phyloP scores from a whole-genome alignment of 352 stramenopile genomes.

The Globisporangium ultimum region DNA sequence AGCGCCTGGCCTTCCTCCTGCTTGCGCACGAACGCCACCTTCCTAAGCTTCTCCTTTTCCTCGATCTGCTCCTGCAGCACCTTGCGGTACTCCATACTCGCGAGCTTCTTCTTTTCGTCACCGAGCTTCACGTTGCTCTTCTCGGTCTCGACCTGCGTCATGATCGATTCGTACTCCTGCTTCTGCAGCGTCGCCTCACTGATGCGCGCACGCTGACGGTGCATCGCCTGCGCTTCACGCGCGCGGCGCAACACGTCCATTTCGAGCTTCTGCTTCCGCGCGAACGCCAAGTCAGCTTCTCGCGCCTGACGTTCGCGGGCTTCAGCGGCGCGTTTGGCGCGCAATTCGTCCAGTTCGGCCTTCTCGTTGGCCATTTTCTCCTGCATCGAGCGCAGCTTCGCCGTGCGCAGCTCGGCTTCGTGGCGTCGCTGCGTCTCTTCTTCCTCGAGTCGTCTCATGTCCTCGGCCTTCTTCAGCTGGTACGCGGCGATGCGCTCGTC shows the following conservation, averaged over 20 bases:
- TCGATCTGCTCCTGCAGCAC: conserved; percentile 91
- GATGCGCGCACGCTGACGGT: conserved; percentile 65
- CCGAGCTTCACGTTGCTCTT: conserved; percentile 49
- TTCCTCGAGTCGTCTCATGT: conserved; percentile 58
- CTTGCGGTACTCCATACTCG: conserved; percentile 63
- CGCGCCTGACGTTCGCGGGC: conserved; percentile 84
- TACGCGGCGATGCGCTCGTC: conserved; percentile 68
- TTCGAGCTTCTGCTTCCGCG: conserved; percentile 85
- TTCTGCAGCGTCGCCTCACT: conserved; percentile 83
- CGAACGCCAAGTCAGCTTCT: conserved; percentile 77
- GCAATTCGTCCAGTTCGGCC: conserved; percentile 89
- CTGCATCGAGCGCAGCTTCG: conserved; percentile 76
- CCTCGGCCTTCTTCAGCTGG: conserved; percentile 70
- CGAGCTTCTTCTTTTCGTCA: conserved; percentile 62
- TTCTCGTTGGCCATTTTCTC: conserved; percentile 87
- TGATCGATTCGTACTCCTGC: conserved; percentile 88
- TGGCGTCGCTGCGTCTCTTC: conserved; percentile 62
- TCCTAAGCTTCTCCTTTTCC: conserved; percentile 63
- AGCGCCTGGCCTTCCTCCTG: conserved; percentile 68
- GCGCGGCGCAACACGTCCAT: conserved; percentile 70
- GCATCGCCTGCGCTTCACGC: conserved; percentile 63
- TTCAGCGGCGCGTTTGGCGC: conserved; percentile 88
- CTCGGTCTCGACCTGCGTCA: conserved; percentile 74
- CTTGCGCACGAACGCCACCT: conserved; percentile 65
- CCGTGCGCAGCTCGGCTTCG: conserved; percentile 69